Base-by-base conservation (phyloP, 2,329 filamentous ascomycete genomes). In the Trichoderma guizhouense region DNA sequence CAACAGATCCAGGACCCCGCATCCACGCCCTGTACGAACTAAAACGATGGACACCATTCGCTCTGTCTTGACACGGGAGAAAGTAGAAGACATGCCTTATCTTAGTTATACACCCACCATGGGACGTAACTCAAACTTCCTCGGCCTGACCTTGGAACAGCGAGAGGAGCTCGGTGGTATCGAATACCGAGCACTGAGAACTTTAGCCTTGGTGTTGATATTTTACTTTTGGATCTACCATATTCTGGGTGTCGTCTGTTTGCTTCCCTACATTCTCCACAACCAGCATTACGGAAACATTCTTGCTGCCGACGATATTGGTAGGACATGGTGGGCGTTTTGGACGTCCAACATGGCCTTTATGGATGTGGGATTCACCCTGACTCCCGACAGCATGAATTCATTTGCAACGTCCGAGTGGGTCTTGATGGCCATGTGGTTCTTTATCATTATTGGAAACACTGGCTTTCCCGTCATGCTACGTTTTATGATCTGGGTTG, bases 401-500 rank as follows among this genome's bases (percentile, higher is more conserved):
- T 95, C 93, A 0, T 98, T 98, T 80, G 90, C 93, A 76, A 88
- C 84, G 9, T 93, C 94, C 1, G 85, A 92, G 7, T 92, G 93
- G 76, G 90, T 92, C 0, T 84, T 98, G 60, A 84, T 98, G 26
- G 79, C 96, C 57, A 89, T 94, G 82, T 90, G 90, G 7, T 97
- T 97, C 76, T 87, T 98, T 55, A 96, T 98, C 78, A 90, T 98
- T 73, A 94, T 97, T 73, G 95, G 95, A 71, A 98, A 98, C 78
- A 98, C 95, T 0, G 96, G 92, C 0, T 98, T 98, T 76, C 96
- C 95, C 0, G 93, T 96, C 78, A 95, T 98, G 92, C 88, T 98
- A 28, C 92, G 96, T 8, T 93, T 98, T 77, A 89, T 96, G 74
- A 98, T 99, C 73, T 99, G 96, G 95, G 77, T 91, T 0, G 79